Base-by-base conservation (phyloP, 2,329 filamentous ascomycete species). In the Aspergillus brunneoviolaceus region DNA sequence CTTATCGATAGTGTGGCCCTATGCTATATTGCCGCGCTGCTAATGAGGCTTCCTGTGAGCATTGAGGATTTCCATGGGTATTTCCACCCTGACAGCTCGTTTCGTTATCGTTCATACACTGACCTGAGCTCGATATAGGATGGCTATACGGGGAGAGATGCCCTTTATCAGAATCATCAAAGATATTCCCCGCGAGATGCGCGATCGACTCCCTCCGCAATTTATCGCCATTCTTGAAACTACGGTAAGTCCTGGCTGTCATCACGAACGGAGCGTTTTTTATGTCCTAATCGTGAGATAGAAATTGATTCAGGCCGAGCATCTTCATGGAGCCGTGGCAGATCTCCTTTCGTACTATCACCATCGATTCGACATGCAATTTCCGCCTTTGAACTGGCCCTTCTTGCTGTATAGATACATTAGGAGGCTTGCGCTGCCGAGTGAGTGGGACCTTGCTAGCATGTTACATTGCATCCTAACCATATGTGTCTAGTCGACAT, bases 1-100 rank as follows among this genome's bases (percentile, higher is more conserved):
- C 78, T 96, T 39, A 78, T 90, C 48, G 93, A 96, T 66, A 89
- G 89, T 0, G 76, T 98, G 55, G 87, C 82, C 1, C 73, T 96
- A 11, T 92, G 90, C 70, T 97, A 97, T 76, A 76, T 97, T 35
- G 93, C 87, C 1, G 87, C 87, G 42, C 69, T 95, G 50, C 79
- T 96, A 27, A 80, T 96, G 66, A 86, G 89, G 58, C 80, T 95
- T 58, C 92, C 93, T 0, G 81, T 91, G n/a, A 86, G 87, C 23
- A 79, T 94, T 7, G 88, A 87, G 11, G 90, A 96, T 64, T 75
- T 98, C 12, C 82, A 82, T 63, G 71, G 72, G 78, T 81, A 72
- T 57, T 5, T 16, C 39, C 16, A 19, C 39, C 16, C 39, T 12
- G 16, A 7, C 39, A 10, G 6, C 14, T 9, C 3, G 6, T 5